Evolutionary conservation across 306 rosid species (phyloP).

Genomic region (Cyamopsis tetragonoloba): DNA sequence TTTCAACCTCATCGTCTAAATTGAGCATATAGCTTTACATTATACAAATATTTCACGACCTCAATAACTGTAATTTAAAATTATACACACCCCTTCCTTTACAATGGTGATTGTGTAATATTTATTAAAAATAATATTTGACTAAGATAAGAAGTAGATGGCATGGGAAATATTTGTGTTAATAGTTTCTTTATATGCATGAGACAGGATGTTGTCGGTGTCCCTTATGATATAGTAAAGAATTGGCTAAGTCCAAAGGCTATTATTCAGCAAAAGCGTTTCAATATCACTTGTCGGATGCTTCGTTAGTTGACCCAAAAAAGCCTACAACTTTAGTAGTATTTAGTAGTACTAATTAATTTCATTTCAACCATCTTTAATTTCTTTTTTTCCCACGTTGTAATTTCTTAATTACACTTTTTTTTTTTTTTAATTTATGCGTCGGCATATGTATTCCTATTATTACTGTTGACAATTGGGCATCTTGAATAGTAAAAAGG

Average conservation of each 20-base stretch:
- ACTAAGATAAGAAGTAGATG: constrained; percentile 9
- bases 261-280: constrained; percentile 31
- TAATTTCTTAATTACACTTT: constrained; percentile 16
- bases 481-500: too few relatives aligned
- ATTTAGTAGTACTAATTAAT: too few relatives aligned
- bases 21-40: background rate
- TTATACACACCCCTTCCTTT: background rate
- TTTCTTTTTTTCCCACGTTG: constrained; percentile 2
- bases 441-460: constrained; percentile 32
- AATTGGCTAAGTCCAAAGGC: constrained; percentile 26
- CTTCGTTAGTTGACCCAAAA: constrained; percentile 45
- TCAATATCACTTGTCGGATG: constrained; percentile 37
- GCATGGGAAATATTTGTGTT: background rate
- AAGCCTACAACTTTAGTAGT: constrained; percentile 14
- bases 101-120: background rate
- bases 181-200: constrained; percentile 16
- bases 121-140: background rate
- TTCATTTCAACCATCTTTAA: constrained; percentile 22
- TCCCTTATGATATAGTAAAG: constrained; percentile 16
- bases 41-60: background rate
- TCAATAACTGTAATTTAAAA: background rate
- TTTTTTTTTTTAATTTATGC: constrained; percentile 16
- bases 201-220: constrained; percentile 37
- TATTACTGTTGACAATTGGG: too few relatives aligned
- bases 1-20: constrained; percentile 18